These are phyloP conservation scores for Cutaneotrichosporon curvatum DNA, from an alignment of 1,284 basidiomycete genomes.

Conservation along the genomic window DNA sequence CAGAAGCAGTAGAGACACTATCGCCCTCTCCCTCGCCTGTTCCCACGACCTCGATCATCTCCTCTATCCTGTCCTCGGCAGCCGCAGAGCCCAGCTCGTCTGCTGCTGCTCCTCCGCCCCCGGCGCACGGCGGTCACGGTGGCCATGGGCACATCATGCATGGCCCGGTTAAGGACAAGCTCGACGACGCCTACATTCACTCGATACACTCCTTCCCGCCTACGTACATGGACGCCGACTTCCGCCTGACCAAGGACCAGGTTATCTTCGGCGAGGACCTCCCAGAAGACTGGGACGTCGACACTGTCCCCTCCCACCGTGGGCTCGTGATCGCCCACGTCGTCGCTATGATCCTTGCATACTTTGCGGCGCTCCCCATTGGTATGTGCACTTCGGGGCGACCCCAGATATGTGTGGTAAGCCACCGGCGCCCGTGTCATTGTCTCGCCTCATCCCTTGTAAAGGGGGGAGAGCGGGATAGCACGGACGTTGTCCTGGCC, in stretches of 20 bases:
- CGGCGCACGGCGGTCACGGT: slow-evolving; percentile 4
- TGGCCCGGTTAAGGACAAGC: slow-evolving; percentile 20
- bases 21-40: neutral
- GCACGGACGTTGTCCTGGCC: neutral
- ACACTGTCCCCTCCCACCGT: slow-evolving; percentile 24
- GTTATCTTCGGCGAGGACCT: slow-evolving; percentile 39
- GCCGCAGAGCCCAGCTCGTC: no score
- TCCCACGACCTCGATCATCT: neutral
- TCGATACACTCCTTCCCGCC: slow-evolving; percentile 34
- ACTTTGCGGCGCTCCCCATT: slow-evolving; percentile 36
- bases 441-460: no score
- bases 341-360: slow-evolving; percentile 25
- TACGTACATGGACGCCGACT: slow-evolving; percentile 35
- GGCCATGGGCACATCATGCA: slow-evolving; percentile 27
- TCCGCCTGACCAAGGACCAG: slow-evolving; percentile 29
- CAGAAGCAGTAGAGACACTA: neutral
- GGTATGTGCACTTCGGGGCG: slow-evolving; percentile 19
- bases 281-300: slow-evolving; percentile 27
- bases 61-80: neutral
- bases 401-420: neutral
- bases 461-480: neutral
- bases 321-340: slow-evolving; percentile 32
- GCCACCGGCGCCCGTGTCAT: no score
- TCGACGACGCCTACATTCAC: slow-evolving; percentile 36
- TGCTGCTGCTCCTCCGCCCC: neutral